phyloP scores from a whole-genome alignment of 2,329 filamentous ascomycete genomes.

The Alternaria burnsii region DNA sequence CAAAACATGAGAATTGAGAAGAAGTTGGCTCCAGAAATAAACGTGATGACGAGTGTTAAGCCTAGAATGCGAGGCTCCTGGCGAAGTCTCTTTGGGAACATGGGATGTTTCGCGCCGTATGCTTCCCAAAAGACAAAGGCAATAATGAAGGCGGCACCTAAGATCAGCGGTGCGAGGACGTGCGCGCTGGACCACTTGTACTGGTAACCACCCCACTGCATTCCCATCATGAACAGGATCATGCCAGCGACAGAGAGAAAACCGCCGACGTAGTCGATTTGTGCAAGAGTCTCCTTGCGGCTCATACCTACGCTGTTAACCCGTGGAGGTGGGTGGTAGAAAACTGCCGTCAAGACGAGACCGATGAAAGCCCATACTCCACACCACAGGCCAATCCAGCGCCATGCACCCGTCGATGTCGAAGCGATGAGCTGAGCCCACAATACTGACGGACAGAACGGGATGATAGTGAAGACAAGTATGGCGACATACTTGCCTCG shows the following conservation, averaged over 20 bases:
- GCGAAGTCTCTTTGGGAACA: constrained; percentile 52
- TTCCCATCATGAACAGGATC: constrained; percentile 41
- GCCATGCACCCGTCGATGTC: constrained; percentile 55
- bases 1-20: constrained; percentile 46
- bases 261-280: constrained; percentile 43
- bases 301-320: constrained; percentile 43
- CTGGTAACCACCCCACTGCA: constrained; percentile 61
- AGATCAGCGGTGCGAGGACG: constrained; percentile 63
- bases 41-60: constrained; percentile 43
- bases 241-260: constrained; percentile 36
- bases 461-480: constrained; percentile 68
- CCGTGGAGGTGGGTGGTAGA: constrained; percentile 55
- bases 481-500: constrained; percentile 69
- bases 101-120: constrained; percentile 48
- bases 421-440: constrained; percentile 66
- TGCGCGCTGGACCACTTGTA: constrained; percentile 64
- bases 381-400: constrained; percentile 63
- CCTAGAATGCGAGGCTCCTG: constrained; percentile 39
- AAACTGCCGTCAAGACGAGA: constrained; percentile 58
- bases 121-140: constrained; percentile 60
- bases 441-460: constrained; percentile 68
- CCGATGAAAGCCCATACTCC: constrained; percentile 62
- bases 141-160: constrained; percentile 57
- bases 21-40: constrained; percentile 45
- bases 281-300: constrained; percentile 33